Conservation (phyloP, 2,329 filamentous ascomycete genomes). For the Phoma sp. region DNA sequence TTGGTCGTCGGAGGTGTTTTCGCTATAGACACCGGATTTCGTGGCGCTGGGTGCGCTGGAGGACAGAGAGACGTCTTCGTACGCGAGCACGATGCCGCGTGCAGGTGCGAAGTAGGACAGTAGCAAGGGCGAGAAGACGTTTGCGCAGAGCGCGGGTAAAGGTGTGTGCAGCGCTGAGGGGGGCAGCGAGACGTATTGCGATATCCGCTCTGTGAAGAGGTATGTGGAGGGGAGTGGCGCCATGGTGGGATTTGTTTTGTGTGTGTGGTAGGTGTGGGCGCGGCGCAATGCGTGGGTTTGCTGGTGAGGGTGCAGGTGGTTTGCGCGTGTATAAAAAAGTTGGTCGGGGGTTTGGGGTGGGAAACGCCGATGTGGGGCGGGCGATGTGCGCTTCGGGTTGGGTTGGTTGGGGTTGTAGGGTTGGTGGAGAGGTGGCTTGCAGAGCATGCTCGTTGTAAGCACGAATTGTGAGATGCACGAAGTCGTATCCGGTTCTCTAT, state of each 20-base stretch:
- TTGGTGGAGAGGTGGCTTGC: too few species aligned
- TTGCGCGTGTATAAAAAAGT: not conserved
- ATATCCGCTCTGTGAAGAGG: conserved; percentile 79
- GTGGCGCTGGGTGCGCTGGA: conserved; percentile 53
- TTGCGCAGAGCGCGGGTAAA: conserved; percentile 72
- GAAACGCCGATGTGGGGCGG: not conserved
- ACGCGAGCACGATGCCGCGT: conserved; percentile 75
- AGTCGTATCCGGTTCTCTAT: too few species aligned
- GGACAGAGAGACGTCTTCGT: conserved; percentile 71
- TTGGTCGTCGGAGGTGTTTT: not conserved
- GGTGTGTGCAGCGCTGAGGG: conserved; percentile 73
- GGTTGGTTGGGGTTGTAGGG: too few species aligned
- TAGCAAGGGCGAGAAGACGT: conserved; percentile 75
- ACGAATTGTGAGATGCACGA: too few species aligned
- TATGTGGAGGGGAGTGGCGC: conserved; percentile 47
- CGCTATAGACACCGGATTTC: not conserved
- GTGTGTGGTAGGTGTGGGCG: too few species aligned
- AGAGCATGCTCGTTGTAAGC: too few species aligned
- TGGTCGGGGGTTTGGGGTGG: not conserved
- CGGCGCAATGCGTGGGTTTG: not conserved
- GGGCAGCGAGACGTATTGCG: conserved; percentile 78
- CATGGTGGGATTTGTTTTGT: conserved; percentile 36
- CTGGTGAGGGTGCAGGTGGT: not conserved
- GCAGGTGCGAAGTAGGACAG: conserved; percentile 78
- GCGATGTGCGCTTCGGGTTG: not conserved